A percentile compares a stretch with the other conserved stretches of the same genome.
Conservation (phyloP, 1,284 basidiomycete species). For the Apiotrichum brassicae region DNA sequence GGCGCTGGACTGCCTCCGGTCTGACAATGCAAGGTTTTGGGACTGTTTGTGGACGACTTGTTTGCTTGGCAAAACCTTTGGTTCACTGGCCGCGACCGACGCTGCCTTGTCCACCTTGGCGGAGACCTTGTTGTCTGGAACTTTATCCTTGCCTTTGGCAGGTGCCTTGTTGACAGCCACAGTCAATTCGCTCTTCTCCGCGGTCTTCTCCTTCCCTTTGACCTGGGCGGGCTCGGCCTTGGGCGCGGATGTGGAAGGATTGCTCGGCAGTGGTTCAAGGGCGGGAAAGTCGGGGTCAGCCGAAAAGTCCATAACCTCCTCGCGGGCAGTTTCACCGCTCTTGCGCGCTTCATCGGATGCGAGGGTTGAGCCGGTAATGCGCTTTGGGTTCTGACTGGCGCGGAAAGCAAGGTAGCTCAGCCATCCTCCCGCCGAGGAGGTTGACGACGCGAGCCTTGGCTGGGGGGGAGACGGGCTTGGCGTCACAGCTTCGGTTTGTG, state of each 20-base stretch:
- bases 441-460: constrained; percentile 8
- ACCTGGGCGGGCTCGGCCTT: not conserved
- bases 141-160: not conserved
- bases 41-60: constrained; percentile 11
- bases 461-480: not conserved
- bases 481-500: not conserved
- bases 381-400: constrained; percentile 39
- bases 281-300: constrained; percentile 39
- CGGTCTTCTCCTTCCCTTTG: not conserved
- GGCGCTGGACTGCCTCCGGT: constrained; percentile 29
- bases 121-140: not conserved
- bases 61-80: not conserved
- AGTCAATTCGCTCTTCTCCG: not conserved
- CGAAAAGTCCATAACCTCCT: constrained; percentile 43
- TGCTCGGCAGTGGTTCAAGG: not conserved
- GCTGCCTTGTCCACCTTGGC: not conserved
- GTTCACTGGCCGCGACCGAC: not conserved
- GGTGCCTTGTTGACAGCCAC: not conserved
- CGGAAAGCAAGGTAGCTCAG: constrained; percentile 40
- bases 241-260: not conserved
- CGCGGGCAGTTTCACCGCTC: constrained; percentile 18
- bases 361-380: constrained; percentile 21
- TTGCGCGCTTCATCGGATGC: constrained; percentile 13
- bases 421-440: constrained; percentile 33
- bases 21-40: constrained; percentile 22